Base-by-base conservation (phyloP, 1,139 yeast species). In the Geotrichum reessii region DNA sequence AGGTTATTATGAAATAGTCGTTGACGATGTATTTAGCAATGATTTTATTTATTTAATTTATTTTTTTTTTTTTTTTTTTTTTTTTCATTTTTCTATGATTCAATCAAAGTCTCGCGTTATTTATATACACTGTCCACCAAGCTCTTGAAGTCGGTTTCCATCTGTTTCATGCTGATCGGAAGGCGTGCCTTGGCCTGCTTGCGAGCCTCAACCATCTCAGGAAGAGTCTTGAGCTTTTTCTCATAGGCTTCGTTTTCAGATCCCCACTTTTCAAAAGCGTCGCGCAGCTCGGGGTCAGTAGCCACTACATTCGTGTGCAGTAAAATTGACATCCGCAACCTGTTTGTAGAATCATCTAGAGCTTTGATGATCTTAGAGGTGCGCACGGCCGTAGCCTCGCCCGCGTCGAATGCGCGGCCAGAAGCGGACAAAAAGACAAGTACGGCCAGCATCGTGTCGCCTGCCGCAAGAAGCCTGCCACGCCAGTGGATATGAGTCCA, bases 391-490 rank as follows among this genome's bases (percentile, higher is more conserved):
- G 56, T 44, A 12, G 47, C 47, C 27, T 59, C 62, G 21, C 53
- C 62, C 2, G 58, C 33, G 37, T 62, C 63, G 49, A 58, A 67
- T 33, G 64, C 52, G 7, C 67, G 60, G 6, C 69, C 69, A 4
- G 68, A 62, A 25, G 63, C 63, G 0, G 66, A 58, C 25, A 66
- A 50, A 50, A 49, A 65, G 17, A 66, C 27, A 49, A 65, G 19
- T 3, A 46, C 50, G 0, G 62, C 69, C n/a, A 64, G 47, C 3
- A 59, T 47, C 19, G 50, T 51, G 47, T 67, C 61, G 50, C 61
- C 57, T 0, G 42, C 57, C 7, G 62, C 57, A 17, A 67, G 57
- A 2, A 55, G 40, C 11, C 54, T 33, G 1, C 63, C 65, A 14
- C 69, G 59, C 31, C 31, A 21, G 25, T 54, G 51, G n/a, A 59